Conservation (phyloP, 2,329 filamentous ascomycete species). For the Orbilia quercus region DNA sequence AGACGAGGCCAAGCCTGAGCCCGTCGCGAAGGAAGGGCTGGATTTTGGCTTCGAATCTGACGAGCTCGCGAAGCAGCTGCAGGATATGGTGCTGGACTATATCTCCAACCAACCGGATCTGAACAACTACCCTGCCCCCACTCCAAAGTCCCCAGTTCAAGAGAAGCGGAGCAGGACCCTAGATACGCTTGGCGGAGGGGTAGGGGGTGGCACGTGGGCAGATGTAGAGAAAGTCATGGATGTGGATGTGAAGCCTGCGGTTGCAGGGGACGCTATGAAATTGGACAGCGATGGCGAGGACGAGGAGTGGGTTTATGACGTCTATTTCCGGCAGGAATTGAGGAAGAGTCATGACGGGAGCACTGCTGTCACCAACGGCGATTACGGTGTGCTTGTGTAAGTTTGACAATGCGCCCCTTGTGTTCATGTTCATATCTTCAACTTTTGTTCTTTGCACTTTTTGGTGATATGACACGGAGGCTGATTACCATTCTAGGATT, state of each 20-base stretch:
- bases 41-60: constrained; percentile 56
- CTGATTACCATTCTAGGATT: constrained; percentile 37
- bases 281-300: constrained; percentile 55
- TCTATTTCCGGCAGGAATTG: constrained; percentile 59
- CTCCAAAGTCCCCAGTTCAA: constrained; percentile 39
- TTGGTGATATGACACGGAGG: constrained; percentile 17
- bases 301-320: constrained; percentile 60
- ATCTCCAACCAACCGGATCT: constrained; percentile 58
- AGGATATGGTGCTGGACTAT: constrained; percentile 60
- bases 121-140: constrained; percentile 54
- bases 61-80: constrained; percentile 57
- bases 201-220: constrained; percentile 59
- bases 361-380: constrained; percentile 45
- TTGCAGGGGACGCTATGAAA: constrained; percentile 42
- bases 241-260: constrained; percentile 36
- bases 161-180: constrained; percentile 43
- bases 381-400: constrained; percentile 57
- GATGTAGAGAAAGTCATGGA: constrained; percentile 53
- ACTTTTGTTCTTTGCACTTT: no score
- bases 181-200: constrained; percentile 58
- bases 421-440: neutral
- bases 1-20: constrained; percentile 40
- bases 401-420: neutral
- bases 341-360: constrained; percentile 49
- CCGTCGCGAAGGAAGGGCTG: constrained; percentile 33